phyloP scores from a whole-genome alignment of 139 green algal species.

The Closterium sp. region DNA sequence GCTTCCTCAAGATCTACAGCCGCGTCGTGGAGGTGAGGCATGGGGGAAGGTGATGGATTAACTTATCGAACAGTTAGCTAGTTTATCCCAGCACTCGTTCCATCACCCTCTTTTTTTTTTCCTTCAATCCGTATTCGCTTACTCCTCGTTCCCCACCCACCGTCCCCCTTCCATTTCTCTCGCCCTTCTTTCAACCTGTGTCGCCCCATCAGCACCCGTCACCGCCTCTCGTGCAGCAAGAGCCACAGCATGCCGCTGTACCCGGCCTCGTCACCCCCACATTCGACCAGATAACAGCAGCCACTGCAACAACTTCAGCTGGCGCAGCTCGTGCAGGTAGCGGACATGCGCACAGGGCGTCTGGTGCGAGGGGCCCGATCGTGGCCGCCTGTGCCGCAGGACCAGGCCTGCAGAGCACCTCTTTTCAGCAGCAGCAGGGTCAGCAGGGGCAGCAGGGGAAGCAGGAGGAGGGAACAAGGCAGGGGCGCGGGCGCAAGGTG shows the following conservation, averaged over 20 bases:
- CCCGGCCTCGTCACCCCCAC: too few species aligned
- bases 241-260: neutral
- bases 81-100: neutral
- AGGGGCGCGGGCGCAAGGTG: neutral
- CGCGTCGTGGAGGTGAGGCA: constrained; percentile 24
- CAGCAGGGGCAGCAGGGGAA: neutral
- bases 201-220: neutral
- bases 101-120: neutral
- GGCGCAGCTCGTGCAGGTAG: neutral
- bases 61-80: neutral
- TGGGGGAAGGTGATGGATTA: too few species aligned
- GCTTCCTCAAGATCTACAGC: constrained; percentile 36
- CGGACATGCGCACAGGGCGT: neutral
- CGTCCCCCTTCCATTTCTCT: neutral
- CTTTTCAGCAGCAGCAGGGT: neutral
- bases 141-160: neutral
- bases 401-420: neutral
- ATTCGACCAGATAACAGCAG: too few species aligned
- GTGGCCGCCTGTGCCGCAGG: neutral
- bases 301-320: neutral
- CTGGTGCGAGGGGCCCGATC: neutral
- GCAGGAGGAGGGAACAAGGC: neutral
- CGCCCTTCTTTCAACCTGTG: neutral
- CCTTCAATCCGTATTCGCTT: neutral
- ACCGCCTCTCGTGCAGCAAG: neutral